These are phyloP conservation scores for Suhomyces prunicola DNA, from an alignment of 805 yeast species.

Conservation along the genomic window DNA sequence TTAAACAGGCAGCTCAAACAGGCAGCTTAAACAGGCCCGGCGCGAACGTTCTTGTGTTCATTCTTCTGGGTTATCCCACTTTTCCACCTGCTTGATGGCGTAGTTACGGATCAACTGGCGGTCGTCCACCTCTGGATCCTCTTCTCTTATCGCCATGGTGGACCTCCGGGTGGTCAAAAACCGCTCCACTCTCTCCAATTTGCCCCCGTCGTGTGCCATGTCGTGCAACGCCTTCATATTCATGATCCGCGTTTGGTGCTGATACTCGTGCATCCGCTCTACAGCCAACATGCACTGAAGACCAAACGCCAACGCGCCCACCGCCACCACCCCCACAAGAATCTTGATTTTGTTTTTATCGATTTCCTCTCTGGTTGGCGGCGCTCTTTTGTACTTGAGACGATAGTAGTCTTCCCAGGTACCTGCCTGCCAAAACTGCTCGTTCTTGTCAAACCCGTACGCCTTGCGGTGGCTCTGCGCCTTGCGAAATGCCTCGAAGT, in stretches of 20 bases:
- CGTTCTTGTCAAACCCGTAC: slow-evolving; percentile 31
- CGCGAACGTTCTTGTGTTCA: no score
- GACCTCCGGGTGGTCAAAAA: slow-evolving; percentile 34
- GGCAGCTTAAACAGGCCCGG: no score
- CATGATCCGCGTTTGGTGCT: slow-evolving; percentile 20
- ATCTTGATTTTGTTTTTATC: slow-evolving; percentile 44
- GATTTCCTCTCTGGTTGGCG: slow-evolving; percentile 39
- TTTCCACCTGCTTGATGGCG: slow-evolving; percentile 26
- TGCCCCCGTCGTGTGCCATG: slow-evolving; percentile 25
- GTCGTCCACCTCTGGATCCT: neutral
- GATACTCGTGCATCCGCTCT: slow-evolving; percentile 33
- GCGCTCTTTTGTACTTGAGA: slow-evolving; percentile 34
- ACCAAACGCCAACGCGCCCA: slow-evolving; percentile 34
- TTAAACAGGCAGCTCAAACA: no score
- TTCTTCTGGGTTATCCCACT: slow-evolving; percentile 10
- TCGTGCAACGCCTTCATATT: slow-evolving; percentile 30
- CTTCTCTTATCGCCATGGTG: slow-evolving; percentile 18
- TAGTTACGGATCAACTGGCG: slow-evolving; percentile 25
- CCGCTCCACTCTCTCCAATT: slow-evolving; percentile 31
- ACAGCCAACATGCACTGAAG: slow-evolving; percentile 41
- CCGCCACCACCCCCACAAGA: slow-evolving; percentile 37
- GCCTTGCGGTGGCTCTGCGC: slow-evolving; percentile 38
- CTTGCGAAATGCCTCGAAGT: slow-evolving; percentile 33
- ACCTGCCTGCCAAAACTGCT: slow-evolving; percentile 58
- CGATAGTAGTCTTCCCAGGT: slow-evolving; percentile 62